Evolutionary conservation across 352 stramenopile species (phyloP).

Genomic region (Phytopythium montanum): DNA sequence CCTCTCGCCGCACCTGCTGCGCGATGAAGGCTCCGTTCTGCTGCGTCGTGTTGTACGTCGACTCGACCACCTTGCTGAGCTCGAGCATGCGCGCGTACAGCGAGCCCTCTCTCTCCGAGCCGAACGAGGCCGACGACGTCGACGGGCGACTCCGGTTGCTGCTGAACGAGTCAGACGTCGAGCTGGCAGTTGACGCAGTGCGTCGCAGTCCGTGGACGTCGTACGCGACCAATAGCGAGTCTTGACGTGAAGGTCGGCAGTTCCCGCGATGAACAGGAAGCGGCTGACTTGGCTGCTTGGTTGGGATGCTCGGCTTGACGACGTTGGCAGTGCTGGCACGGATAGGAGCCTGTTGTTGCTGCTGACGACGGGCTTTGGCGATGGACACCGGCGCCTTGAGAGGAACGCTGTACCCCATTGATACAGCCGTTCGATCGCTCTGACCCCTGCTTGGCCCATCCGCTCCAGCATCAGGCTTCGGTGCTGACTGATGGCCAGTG

Average conservation of each 20-base stretch:
- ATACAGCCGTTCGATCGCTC: neutral
- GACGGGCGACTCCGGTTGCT: conserved; percentile 9
- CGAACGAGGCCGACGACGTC: neutral
- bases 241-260: neutral
- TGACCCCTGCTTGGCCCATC: neutral
- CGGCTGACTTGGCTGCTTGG: neutral
- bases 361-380: neutral
- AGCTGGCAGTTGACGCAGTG: conserved; percentile 4
- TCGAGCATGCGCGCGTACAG: conserved; percentile 37
- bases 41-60: conserved; percentile 30
- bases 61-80: conserved; percentile 28
- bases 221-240: neutral
- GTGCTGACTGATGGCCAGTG: neutral
- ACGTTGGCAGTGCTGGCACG: neutral
- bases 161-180: neutral
- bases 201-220: conserved; percentile 12
- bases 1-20: conserved; percentile 15
- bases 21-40: conserved; percentile 32
- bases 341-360: conserved; percentile 1
- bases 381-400: conserved; percentile 4
- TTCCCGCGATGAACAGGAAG: conserved; percentile 3
- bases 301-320: neutral
- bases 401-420: conserved; percentile 1
- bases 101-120: conserved; percentile 11
- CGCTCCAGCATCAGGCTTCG: neutral